Percentiles rank a stretch among this genome's conserved stretches.
These are phyloP conservation scores for Choanephora cucurbitarum DNA, from an alignment of 371 early-diverging fungal genomes.

Conservation along the genomic window DNA sequence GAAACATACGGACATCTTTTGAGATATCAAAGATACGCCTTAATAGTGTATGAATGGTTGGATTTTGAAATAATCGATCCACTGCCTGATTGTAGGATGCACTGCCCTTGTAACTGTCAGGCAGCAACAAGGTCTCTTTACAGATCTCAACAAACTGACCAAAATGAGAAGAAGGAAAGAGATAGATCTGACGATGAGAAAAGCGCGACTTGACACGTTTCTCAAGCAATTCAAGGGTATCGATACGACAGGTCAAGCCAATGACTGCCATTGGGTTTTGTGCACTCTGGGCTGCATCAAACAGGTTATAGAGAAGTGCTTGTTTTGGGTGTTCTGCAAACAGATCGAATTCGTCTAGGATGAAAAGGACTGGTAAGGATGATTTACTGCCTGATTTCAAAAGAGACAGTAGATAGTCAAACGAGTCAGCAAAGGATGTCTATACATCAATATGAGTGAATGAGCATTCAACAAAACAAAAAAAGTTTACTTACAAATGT, in stretches of 20 bases:
- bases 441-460: constrained; percentile 14
- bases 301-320: constrained; percentile 87
- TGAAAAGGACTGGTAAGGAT: constrained; percentile 74
- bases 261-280: constrained; percentile 86
- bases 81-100: constrained; percentile 38
- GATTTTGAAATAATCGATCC: constrained; percentile 50
- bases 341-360: constrained; percentile 89
- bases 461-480: too few relatives aligned
- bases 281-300: constrained; percentile 86
- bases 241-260: constrained; percentile 82
- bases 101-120: constrained; percentile 15
- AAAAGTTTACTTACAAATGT: constrained; percentile 26
- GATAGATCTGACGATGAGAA: constrained; percentile 82
- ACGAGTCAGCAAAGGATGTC: constrained; percentile 68
- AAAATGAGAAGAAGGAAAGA: constrained; percentile 60
- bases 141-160: constrained; percentile 63
- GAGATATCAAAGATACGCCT: constrained; percentile 62
- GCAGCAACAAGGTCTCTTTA: constrained; percentile 44
- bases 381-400: constrained; percentile 60
- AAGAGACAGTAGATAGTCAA: constrained; percentile 62
- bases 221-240: constrained; percentile 83
- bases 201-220: constrained; percentile 95
- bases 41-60: constrained; percentile 46
- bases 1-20: constrained; percentile 63
- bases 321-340: constrained; percentile 91